phyloP scores from a whole-genome alignment of 768 basidiomycete species.

The Serendipita sp. region DNA sequence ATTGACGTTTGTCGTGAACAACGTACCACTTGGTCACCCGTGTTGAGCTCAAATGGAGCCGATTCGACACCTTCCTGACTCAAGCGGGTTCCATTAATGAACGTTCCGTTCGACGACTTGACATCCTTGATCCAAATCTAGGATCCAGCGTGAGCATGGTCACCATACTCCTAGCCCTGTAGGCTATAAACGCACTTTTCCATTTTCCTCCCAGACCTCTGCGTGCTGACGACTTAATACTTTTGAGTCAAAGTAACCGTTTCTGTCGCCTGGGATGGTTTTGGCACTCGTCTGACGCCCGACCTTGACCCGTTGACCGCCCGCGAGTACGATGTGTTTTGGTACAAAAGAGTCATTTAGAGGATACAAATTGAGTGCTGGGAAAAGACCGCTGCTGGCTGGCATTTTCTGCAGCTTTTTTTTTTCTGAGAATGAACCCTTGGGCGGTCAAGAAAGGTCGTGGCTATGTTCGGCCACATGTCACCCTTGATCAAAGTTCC shows the following conservation, averaged over 20 bases:
- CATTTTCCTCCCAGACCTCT: conserved; percentile 87
- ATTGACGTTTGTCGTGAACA: not conserved
- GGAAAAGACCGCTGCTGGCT: conserved; percentile 12
- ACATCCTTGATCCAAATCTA: conserved; percentile 98
- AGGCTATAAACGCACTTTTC: conserved; percentile 41
- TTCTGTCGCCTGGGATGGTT: conserved; percentile 76
- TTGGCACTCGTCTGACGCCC: conserved; percentile 92
- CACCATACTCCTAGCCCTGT: not conserved
- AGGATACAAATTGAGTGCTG: conserved; percentile 52
- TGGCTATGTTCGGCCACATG: not conserved
- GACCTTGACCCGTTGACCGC: conserved; percentile 65
- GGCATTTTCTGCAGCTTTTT: not conserved
- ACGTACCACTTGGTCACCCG: conserved; percentile 88
- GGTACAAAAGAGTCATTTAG: conserved; percentile 88
- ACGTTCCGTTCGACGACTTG: conserved; percentile 95
- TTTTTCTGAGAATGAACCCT: not conserved
- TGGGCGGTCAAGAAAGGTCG: not conserved
- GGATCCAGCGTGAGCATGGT: not conserved
- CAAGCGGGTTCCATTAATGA: conserved; percentile 89
- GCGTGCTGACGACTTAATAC: conserved; percentile 88
- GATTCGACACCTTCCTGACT: conserved; percentile 80
- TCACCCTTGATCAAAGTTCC: not conserved
- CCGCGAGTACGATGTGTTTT: conserved; percentile 73
- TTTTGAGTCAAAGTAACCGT: conserved; percentile 95
- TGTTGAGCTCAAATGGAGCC: conserved; percentile 84